Conservation (phyloP, 345 rosid species). For the Bruguiera sexangula region DNA sequence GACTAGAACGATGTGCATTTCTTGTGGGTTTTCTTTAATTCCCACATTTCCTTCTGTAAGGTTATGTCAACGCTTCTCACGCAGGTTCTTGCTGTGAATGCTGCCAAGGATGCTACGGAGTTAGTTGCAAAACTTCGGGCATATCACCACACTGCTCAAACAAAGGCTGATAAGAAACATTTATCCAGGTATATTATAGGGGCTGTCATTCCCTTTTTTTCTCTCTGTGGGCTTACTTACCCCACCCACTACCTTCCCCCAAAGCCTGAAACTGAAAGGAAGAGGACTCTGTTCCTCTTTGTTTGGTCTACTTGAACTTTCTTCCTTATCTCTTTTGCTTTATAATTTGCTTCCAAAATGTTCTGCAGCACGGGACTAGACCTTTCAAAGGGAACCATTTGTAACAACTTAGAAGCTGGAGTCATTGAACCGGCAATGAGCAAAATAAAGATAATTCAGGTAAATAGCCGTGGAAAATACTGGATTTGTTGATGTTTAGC, state of each 20-base stretch:
- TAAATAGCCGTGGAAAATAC: constrained; percentile 10
- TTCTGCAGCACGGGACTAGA: constrained; percentile 91
- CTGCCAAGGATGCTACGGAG: constrained; percentile 95
- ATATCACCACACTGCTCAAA: constrained; percentile 93
- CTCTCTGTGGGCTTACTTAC: too few relatives aligned
- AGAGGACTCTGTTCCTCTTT: not conserved
- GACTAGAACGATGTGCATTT: too few relatives aligned
- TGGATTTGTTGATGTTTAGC: not conserved
- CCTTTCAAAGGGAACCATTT: constrained; percentile 68
- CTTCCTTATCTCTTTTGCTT: not conserved
- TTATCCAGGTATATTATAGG: constrained; percentile 56
- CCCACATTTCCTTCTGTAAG: not conserved
- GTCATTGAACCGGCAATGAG: constrained; percentile 99
- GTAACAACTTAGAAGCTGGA: constrained; percentile 97
- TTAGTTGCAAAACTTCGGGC: constrained; percentile 92
- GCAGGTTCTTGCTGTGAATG: constrained; percentile 95
- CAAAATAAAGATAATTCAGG: constrained; percentile 99
- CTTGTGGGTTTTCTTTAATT: too few relatives aligned
- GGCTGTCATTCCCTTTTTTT: too few relatives aligned
- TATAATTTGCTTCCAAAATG: constrained; percentile 3
- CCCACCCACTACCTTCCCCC: too few relatives aligned
- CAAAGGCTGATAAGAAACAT: constrained; percentile 89
- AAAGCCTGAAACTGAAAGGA: too few relatives aligned
- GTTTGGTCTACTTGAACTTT: too few relatives aligned
- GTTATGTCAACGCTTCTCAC: not conserved